A percentile compares a stretch with the other conserved stretches of the same genome.
These are phyloP conservation scores for Fusarium nanum DNA, from an alignment of 2,329 filamentous ascomycete species.

Conservation along the genomic window DNA sequence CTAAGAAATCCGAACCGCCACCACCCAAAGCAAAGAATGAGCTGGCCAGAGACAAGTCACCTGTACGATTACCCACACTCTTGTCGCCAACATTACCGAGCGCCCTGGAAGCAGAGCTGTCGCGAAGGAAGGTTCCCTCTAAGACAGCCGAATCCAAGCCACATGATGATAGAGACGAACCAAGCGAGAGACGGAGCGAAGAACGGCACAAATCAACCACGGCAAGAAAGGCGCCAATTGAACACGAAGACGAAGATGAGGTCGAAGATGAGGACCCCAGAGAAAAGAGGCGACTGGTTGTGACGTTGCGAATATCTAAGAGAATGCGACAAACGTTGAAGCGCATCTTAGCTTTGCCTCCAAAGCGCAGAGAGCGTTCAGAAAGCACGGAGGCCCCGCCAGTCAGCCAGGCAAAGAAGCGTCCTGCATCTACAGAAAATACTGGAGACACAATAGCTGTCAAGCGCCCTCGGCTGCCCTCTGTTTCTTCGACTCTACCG, in stretches of 20 bases:
- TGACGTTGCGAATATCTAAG: slow-evolving; percentile 64
- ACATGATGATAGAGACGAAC: slow-evolving; percentile 40
- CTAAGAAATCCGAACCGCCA: slow-evolving; percentile 45
- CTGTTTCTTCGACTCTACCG: slow-evolving; percentile 50
- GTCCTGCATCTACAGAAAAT: slow-evolving; percentile 56
- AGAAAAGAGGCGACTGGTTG: slow-evolving; percentile 52
- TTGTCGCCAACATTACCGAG: slow-evolving; percentile 68
- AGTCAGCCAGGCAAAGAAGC: slow-evolving; percentile 58
- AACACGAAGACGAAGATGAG: slow-evolving; percentile 51
- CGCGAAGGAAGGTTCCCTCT: slow-evolving; percentile 47
- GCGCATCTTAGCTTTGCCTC: slow-evolving; percentile 59
- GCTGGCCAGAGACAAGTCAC: slow-evolving; percentile 54
- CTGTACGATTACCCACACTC: slow-evolving; percentile 59
- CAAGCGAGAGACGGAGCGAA: slow-evolving; percentile 34
- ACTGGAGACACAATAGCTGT: slow-evolving; percentile 52
- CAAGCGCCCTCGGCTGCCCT: slow-evolving; percentile 59
- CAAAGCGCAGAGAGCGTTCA: slow-evolving; percentile 51
- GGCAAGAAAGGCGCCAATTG: slow-evolving; percentile 45
- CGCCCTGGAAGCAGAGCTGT: slow-evolving; percentile 58
- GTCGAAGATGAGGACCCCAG: slow-evolving; percentile 48
- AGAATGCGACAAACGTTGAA: slow-evolving; percentile 57
- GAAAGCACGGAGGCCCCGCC: slow-evolving; percentile 55
- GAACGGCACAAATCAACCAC: slow-evolving; percentile 36
- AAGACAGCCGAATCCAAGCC: slow-evolving; percentile 34
- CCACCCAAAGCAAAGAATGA: slow-evolving; percentile 46